Percentiles rank a stretch among this genome's conserved stretches.
These are phyloP conservation scores for Phytophthora vignae DNA, from an alignment of 352 stramenopile species.

Conservation along the genomic window DNA sequence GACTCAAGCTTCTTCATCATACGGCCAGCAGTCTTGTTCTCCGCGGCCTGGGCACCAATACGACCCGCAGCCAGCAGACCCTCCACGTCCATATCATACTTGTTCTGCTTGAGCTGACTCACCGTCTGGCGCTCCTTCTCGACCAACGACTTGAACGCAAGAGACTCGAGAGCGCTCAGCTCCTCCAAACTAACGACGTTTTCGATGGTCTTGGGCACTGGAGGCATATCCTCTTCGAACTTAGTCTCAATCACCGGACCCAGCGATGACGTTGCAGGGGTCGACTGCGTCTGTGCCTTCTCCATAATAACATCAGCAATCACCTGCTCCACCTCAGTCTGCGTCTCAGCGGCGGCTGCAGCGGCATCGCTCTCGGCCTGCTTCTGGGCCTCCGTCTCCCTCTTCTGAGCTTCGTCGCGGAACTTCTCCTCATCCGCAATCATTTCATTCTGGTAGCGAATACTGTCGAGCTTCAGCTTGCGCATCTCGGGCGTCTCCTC, in stretches of 20 bases:
- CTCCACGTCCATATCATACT: conserved; percentile 91
- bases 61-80: conserved; percentile 77
- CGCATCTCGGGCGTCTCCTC: conserved; percentile 79
- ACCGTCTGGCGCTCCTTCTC: conserved; percentile 88
- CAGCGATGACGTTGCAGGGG: background rate
- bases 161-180: conserved; percentile 80
- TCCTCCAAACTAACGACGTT: conserved; percentile 87
- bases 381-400: conserved; percentile 79
- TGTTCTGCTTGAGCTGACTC: conserved; percentile 88
- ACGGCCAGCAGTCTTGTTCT: conserved; percentile 91
- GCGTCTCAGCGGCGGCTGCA: conserved; percentile 25
- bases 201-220: conserved; percentile 66
- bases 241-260: conserved; percentile 22
- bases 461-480: conserved; percentile 90
- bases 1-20: conserved; percentile 94
- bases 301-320: conserved; percentile 46
- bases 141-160: conserved; percentile 89
- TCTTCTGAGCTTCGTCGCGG: conserved; percentile 85
- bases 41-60: conserved; percentile 78
- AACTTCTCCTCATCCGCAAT: conserved; percentile 93
- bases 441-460: conserved; percentile 97
- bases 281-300: conserved; percentile 35
- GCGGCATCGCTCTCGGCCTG: conserved; percentile 70
- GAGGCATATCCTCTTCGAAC: conserved; percentile 26
- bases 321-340: conserved; percentile 45